Evolutionary conservation across 1,139 yeast genomes (phyloP), one percentile per base, ranked within the genome.

Genomic region (Debaryomycetaceae sp.): DNA sequence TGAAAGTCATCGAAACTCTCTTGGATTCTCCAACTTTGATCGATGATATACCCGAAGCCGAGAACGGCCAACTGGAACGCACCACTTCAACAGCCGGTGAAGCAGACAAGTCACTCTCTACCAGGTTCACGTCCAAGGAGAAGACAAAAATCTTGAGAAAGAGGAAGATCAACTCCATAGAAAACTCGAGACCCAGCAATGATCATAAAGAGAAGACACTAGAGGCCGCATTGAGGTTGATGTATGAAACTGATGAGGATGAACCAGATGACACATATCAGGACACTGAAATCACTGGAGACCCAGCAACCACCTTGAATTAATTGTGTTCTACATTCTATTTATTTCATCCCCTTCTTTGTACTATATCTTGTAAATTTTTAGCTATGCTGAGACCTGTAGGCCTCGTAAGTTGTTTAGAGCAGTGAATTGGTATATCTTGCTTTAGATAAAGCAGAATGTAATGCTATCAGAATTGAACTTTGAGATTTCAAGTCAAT

Each of bases 191-290:
- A 27, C 35, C 43, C 6, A 23, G 46, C 6, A 71, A 69, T 38
- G 76, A 75, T 39, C 57, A 79, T 23, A 78, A 77, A 50, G 78
- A 81, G 53, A 76, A 71, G 53, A 81, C 88, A 0, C 63, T 87
- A 39, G 71, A 78, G 7, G 79, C 84, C 40, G 91, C 95, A 0
- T 67, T 88, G 51, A 66, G 80, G 44, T 62, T 84, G 52, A 68
- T 87, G 49, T 84, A 86, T 54, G 87, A 84, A 41, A 76, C 81
- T 20, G 93, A 86, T 49, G 96, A 87, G 54, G 83, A 79, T 55
- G 95, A 87, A 52, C 83, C 87, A 3, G 97, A 88, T 59, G 96
- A 89, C 54, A 87, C 95, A 0, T 88, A 88, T 57, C 85, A 80
- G 43, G 95, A 85, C 38, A 85, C 84, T 34, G 95, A 84, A 46